These are phyloP conservation scores for Jamesozyma jinghongensis DNA, from an alignment of 805 yeast species.

Conservation along the genomic window DNA sequence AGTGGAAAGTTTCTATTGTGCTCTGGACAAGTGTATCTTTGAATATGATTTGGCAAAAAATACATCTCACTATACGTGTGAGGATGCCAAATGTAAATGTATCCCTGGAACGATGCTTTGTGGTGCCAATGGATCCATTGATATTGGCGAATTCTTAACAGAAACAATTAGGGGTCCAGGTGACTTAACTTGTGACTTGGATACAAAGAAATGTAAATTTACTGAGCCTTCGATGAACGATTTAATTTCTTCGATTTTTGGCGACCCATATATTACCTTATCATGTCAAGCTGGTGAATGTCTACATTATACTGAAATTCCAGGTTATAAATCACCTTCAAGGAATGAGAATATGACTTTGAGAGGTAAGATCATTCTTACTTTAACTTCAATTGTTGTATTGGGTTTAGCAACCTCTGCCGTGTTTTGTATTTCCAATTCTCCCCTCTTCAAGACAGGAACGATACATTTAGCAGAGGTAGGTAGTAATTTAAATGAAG, in stretches of 20 bases:
- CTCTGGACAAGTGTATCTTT: conserved; percentile 62
- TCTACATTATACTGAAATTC: conserved; percentile 82
- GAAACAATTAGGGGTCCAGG: conserved; percentile 93
- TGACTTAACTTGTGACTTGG: conserved; percentile 71
- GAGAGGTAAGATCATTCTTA: conserved; percentile 38
- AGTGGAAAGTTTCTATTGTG: conserved; percentile 85
- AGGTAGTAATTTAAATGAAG: conserved; percentile 10
- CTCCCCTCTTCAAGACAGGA: conserved; percentile 47
- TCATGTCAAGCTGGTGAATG: conserved; percentile 85
- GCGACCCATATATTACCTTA: conserved; percentile 83
- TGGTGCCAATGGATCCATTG: conserved; percentile 90
- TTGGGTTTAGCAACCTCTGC: conserved; percentile 25
- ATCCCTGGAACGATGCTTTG: conserved; percentile 88
- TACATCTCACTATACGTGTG: conserved; percentile 69
- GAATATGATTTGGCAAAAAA: conserved; percentile 53
- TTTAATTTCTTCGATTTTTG: conserved; percentile 80
- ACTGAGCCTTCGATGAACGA: conserved; percentile 96
- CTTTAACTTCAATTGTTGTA: conserved; percentile 32
- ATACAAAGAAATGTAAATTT: conserved; percentile 56
- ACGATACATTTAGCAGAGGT: conserved; percentile 21
- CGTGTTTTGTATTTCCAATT: conserved; percentile 42
- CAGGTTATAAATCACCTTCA: conserved; percentile 70
- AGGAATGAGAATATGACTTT: conserved; percentile 26
- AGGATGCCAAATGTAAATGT: conserved; percentile 74
- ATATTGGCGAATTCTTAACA: conserved; percentile 82